Percentiles rank a stretch among this genome's conserved stretches.
Evolutionary conservation across 192 early-diverging fungal species (phyloP).

Genomic region (Gryganskiella cystojenkinii): DNA sequence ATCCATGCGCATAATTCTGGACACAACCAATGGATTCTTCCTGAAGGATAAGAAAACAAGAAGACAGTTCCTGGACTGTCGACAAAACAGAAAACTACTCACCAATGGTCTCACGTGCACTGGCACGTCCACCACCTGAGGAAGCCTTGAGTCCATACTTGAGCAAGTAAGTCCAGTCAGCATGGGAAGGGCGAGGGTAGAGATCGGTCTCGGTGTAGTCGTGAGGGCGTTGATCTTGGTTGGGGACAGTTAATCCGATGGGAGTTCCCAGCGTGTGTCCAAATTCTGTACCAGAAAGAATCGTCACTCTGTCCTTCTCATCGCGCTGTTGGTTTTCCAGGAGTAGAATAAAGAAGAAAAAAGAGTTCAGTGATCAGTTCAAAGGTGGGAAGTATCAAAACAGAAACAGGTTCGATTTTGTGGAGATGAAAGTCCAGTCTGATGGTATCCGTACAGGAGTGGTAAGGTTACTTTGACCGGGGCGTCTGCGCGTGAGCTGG

Average conservation of each 20-base stretch:
- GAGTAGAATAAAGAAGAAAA: conserved; percentile 5
- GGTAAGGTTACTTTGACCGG: conserved; percentile 95
- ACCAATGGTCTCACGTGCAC: conserved; percentile 96
- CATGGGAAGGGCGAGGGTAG: conserved; percentile 96
- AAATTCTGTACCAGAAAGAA: conserved; percentile 93
- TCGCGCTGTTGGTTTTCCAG: conserved; percentile 69
- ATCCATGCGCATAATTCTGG: no score
- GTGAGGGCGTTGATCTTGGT: conserved; percentile 95
- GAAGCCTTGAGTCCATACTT: conserved; percentile 98
- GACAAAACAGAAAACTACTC: no score
- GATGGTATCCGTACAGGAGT: conserved; percentile 77
- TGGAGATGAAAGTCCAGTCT: neutral
- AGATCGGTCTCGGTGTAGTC: conserved; percentile 97
- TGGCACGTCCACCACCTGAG: conserved; percentile 92
- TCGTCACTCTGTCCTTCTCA: conserved; percentile 94
- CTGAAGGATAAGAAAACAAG: no score
- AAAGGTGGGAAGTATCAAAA: no score
- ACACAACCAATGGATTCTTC: no score
- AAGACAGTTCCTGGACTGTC: neutral
- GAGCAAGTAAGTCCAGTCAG: conserved; percentile 97
- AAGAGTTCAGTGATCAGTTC: no score
- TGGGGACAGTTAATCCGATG: conserved; percentile 90
- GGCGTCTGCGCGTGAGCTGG: conserved; percentile 91
- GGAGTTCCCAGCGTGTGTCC: conserved; percentile 96
- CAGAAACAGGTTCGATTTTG: no score